Conservation (phyloP, 805 yeast genomes). For the Alloascoidea hylecoeti region DNA sequence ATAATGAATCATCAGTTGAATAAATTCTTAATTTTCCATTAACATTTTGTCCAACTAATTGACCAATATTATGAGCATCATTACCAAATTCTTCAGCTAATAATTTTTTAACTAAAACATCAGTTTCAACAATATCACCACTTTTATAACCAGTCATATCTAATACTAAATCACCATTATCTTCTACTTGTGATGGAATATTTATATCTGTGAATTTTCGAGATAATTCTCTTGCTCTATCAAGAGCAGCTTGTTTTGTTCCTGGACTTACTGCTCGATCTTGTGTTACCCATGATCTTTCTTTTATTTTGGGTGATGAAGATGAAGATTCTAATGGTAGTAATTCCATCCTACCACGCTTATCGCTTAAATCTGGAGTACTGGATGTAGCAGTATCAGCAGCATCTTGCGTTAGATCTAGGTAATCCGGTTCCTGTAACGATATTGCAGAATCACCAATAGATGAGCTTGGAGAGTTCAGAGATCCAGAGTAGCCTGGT, state of each 20-base stretch:
- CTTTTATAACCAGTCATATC: conserved; percentile 97
- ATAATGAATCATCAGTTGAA: background rate
- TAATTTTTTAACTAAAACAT: conserved; percentile 2
- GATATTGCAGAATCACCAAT: conserved; percentile 2
- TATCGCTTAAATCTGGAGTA: background rate
- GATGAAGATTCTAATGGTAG: background rate
- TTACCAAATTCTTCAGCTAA: background rate
- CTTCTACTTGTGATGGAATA: conserved; percentile 85
- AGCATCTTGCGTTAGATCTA: conserved; percentile 22
- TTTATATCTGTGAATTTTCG: conserved; percentile 30
- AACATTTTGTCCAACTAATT: background rate
- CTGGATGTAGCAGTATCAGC: conserved; percentile 5
- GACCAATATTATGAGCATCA: conserved; percentile 1
- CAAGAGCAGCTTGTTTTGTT: conserved; percentile 1
- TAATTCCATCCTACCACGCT: background rate
- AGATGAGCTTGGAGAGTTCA: conserved; percentile 9
- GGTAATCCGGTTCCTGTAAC: conserved; percentile 32
- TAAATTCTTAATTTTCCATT: conserved; percentile 2
- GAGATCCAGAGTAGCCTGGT: background rate
- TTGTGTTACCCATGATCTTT: conserved; percentile 8
- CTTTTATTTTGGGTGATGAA: background rate
- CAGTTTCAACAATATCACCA: conserved; percentile 30
- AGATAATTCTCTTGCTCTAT: conserved; percentile 1
- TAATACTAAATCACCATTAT: conserved; percentile 77
- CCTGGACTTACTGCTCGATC: conserved; percentile 3